Evolutionary conservation across 2,329 filamentous ascomycete genomes (phyloP).

Genomic region (Fusarium tjaetaba): DNA sequence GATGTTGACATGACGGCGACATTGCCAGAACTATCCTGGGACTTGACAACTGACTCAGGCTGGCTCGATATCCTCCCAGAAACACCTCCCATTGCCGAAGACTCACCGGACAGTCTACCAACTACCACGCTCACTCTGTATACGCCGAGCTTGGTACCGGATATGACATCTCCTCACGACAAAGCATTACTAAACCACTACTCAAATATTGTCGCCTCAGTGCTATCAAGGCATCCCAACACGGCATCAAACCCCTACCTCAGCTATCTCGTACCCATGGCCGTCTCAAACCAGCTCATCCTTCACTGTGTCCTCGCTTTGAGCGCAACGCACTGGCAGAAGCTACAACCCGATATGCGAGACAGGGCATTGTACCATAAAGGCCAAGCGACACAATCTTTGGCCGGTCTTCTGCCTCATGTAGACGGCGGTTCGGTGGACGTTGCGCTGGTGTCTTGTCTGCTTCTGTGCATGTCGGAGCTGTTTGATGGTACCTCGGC

Average conservation of each 20-base stretch:
- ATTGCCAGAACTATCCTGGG: background rate
- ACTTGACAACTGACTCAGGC: background rate
- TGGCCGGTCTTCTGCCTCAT: background rate
- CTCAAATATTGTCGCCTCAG: background rate
- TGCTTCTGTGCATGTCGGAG: background rate
- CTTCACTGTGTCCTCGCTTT: background rate
- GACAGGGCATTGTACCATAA: background rate
- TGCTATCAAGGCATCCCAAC: background rate
- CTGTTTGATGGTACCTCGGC: background rate
- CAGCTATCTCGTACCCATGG: constrained; percentile 5
- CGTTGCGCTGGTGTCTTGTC: background rate
- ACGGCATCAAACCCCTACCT: background rate
- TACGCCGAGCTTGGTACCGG: background rate
- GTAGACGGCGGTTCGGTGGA: background rate
- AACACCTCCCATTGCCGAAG: background rate
- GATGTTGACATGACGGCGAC: background rate
- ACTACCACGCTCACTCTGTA: background rate
- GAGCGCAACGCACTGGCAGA: constrained; percentile 7
- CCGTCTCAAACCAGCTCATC: background rate
- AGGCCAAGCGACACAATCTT: background rate
- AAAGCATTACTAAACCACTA: constrained; percentile 2
- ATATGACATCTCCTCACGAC: constrained; percentile 4
- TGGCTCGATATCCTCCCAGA: background rate
- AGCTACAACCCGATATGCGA: constrained; percentile 8
- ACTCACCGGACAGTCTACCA: background rate